These are phyloP conservation scores for Pichia pseudocactophila DNA, from an alignment of 805 yeast species.

Conservation along the genomic window DNA sequence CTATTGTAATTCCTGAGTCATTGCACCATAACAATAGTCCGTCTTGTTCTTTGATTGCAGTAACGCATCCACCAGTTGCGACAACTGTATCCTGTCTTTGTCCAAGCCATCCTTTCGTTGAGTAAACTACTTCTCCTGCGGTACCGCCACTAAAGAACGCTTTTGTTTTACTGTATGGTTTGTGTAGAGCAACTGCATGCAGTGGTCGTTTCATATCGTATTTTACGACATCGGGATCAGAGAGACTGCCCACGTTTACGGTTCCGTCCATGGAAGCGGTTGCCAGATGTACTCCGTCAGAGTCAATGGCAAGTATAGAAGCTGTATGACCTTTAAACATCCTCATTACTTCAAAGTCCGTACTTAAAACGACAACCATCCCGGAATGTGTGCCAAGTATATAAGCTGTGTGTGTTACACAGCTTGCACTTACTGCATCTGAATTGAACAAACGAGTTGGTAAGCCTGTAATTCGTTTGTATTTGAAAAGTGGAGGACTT, in stretches of 20 bases:
- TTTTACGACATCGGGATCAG: conserved; percentile 52
- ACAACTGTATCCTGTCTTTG: conserved; percentile 61
- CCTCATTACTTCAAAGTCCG: conserved; percentile 52
- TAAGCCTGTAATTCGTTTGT: conserved; percentile 56
- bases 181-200: conserved; percentile 76
- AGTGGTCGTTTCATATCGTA: conserved; percentile 83
- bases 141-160: conserved; percentile 84
- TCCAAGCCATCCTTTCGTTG: conserved; percentile 83
- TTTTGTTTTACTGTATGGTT: conserved; percentile 50
- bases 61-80: conserved; percentile 58
- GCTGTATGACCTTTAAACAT: conserved; percentile 82
- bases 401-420: conserved; percentile 49
- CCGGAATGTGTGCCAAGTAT: conserved; percentile 91
- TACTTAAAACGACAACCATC: conserved; percentile 53
- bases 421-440: conserved; percentile 72
- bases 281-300: conserved; percentile 69
- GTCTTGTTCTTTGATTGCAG: conserved; percentile 53
- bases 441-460: conserved; percentile 63
- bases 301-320: conserved; percentile 62
- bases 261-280: conserved; percentile 94
- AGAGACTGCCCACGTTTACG: conserved; percentile 55
- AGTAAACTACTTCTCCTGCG: conserved; percentile 69
- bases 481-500: conserved; percentile 67
- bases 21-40: conserved; percentile 76
- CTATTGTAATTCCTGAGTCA: conserved; percentile 67